Evolutionary conservation across 257 asterid species (phyloP).

Genomic region (Fraxinus quadrangulata): DNA sequence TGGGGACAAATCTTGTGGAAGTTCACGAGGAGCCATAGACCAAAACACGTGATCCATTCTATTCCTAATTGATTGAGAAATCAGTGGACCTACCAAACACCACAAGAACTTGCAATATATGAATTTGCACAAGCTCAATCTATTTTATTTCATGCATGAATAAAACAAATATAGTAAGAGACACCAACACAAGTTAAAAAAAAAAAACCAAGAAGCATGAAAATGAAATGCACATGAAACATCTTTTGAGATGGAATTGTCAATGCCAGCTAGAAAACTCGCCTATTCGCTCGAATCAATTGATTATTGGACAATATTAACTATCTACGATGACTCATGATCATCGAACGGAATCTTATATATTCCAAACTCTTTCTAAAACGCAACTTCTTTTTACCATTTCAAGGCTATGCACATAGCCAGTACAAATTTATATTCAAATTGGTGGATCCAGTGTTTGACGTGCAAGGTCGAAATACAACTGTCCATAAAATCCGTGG

Average conservation of each 20-base stretch:
- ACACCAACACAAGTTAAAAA: slow-evolving; percentile 32
- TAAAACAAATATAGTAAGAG: slow-evolving; percentile 1
- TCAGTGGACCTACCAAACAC: slow-evolving; percentile 38
- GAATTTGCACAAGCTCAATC: not conserved
- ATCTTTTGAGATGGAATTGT: not conserved
- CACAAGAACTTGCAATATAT: not conserved
- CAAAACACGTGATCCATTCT: slow-evolving; percentile 3
- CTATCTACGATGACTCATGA: no score
- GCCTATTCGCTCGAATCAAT: not conserved
- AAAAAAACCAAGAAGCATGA: slow-evolving; percentile 23
- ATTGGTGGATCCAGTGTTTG: not conserved
- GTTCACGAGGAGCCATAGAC: slow-evolving; percentile 41
- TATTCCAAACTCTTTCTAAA: not conserved
- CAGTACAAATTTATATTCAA: not conserved
- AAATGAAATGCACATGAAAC: slow-evolving; percentile 41
- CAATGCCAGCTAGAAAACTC: not conserved
- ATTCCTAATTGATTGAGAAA: slow-evolving; percentile 33
- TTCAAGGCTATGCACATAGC: not conserved
- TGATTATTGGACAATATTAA: not conserved
- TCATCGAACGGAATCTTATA: not conserved
- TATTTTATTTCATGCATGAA: not conserved
- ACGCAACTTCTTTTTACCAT: not conserved
- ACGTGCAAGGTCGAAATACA: not conserved
- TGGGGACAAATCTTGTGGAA: slow-evolving; percentile 20
- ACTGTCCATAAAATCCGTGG: not conserved